Percentiles rank a stretch among this genome's conserved stretches.
phyloP scores from a whole-genome alignment of 2,329 filamentous ascomycete species.

The Aureobasidium sp. region DNA sequence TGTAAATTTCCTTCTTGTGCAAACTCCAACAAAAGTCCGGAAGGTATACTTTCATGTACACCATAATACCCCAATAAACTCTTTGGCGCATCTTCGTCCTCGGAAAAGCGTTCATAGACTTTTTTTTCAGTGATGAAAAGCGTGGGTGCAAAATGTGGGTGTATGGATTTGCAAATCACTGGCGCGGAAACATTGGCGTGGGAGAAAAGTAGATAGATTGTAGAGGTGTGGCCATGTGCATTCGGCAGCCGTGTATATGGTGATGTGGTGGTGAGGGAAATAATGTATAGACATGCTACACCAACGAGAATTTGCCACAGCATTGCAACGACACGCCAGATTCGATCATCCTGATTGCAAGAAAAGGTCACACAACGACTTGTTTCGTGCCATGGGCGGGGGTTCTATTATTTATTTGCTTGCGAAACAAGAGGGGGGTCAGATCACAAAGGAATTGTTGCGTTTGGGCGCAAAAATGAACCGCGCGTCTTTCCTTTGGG shows the following conservation, averaged over 20 bases:
- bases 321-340: background rate
- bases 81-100: background rate
- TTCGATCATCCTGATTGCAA: too few species aligned
- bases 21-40: constrained; percentile 7
- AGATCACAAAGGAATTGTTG: too few species aligned
- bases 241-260: background rate
- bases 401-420: too few species aligned
- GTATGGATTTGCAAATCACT: background rate
- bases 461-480: too few species aligned
- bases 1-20: constrained; percentile 3
- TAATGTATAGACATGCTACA: background rate
- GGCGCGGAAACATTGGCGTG: background rate
- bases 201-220: background rate
- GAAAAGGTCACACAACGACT: too few species aligned
- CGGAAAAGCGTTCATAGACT: constrained; percentile 15
- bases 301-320: background rate
- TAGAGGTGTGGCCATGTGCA: background rate
- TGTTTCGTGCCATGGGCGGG: too few species aligned
- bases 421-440: too few species aligned
- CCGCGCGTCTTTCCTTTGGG: too few species aligned
- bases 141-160: background rate
- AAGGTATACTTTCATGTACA: background rate
- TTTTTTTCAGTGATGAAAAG: constrained; percentile 6
- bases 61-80: constrained; percentile 13
- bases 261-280: background rate